These are phyloP conservation scores for Porcisia hertigi DNA, from an alignment of 208 protist species.

Conservation along the genomic window DNA sequence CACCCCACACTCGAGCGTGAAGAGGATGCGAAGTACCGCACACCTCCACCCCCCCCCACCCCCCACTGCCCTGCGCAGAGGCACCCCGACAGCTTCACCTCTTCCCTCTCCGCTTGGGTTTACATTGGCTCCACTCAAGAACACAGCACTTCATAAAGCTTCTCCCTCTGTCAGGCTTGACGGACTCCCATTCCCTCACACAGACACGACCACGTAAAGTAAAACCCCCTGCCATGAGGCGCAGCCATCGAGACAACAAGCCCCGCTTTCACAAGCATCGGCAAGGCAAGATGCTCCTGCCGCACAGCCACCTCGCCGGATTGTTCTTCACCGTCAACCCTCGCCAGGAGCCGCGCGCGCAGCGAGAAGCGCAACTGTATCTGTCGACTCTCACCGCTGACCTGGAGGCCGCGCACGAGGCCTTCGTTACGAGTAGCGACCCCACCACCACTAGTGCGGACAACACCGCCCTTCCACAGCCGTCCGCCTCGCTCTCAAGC, in stretches of 20 bases:
- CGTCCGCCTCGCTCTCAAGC: constrained; percentile 28
- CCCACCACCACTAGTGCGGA: not conserved
- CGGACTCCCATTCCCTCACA: not conserved
- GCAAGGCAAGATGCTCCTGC: constrained; percentile 62
- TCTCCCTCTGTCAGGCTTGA: not conserved
- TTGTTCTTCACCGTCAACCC: constrained; percentile 81
- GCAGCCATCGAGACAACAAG: constrained; percentile 51
- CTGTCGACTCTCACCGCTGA: constrained; percentile 59
- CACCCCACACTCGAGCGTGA: not conserved
- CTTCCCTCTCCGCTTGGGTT: not conserved
- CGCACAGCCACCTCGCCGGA: constrained; percentile 59
- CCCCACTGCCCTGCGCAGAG: not conserved
- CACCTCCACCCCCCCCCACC: not conserved
- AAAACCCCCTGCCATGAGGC: constrained; percentile 16
- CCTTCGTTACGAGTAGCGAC: not conserved
- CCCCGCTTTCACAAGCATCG: constrained; percentile 73
- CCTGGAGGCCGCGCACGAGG: constrained; percentile 35
- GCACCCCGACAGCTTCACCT: not conserved
- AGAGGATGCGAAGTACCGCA: not conserved
- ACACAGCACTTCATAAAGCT: not conserved
- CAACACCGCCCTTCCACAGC: not conserved
- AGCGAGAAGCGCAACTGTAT: constrained; percentile 76
- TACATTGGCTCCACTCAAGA: not conserved
- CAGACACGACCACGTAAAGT: not conserved
- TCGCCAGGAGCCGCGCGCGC: constrained; percentile 54